A percentile compares a stretch with the other conserved stretches of the same genome.
These are phyloP conservation scores for Orbilia oligospora DNA, from an alignment of 2,329 filamentous ascomycete genomes.

Conservation along the genomic window DNA sequence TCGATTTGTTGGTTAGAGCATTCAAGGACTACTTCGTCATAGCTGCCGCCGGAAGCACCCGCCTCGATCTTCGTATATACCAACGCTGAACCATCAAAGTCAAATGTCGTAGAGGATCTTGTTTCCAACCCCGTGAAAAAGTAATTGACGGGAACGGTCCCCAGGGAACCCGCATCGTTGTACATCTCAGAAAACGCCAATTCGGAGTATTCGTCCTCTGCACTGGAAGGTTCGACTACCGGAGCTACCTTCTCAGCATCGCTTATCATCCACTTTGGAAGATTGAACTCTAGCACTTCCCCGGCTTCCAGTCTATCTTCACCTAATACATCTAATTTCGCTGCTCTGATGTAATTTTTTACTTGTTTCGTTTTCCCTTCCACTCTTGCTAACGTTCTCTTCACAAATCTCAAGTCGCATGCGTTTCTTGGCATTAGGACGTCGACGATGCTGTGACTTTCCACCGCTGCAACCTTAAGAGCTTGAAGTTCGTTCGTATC, in stretches of 20 bases:
- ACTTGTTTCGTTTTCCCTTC: slow-evolving; percentile 38
- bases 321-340: slow-evolving; percentile 46
- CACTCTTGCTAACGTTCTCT: slow-evolving; percentile 21
- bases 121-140: slow-evolving; percentile 55
- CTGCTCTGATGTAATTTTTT: slow-evolving; percentile 24
- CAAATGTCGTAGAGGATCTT: slow-evolving; percentile 48
- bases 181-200: neutral
- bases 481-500: slow-evolving; percentile 50
- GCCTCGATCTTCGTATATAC: slow-evolving; percentile 56
- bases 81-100: slow-evolving; percentile 53
- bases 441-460: slow-evolving; percentile 62
- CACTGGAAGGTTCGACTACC: neutral
- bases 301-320: slow-evolving; percentile 47
- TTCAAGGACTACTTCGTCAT: slow-evolving; percentile 53
- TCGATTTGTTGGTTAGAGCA: slow-evolving; percentile 48
- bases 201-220: neutral
- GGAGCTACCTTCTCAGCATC: slow-evolving; percentile 15
- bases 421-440: slow-evolving; percentile 62
- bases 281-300: slow-evolving; percentile 26
- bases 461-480: slow-evolving; percentile 60
- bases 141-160: slow-evolving; percentile 38
- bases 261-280: slow-evolving; percentile 47
- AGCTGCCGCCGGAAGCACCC: slow-evolving; percentile 52
- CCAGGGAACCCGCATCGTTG: neutral
- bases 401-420: slow-evolving; percentile 62